Conservation (phyloP, 1,284 basidiomycete genomes). For the Psilocybe mexicana region DNA sequence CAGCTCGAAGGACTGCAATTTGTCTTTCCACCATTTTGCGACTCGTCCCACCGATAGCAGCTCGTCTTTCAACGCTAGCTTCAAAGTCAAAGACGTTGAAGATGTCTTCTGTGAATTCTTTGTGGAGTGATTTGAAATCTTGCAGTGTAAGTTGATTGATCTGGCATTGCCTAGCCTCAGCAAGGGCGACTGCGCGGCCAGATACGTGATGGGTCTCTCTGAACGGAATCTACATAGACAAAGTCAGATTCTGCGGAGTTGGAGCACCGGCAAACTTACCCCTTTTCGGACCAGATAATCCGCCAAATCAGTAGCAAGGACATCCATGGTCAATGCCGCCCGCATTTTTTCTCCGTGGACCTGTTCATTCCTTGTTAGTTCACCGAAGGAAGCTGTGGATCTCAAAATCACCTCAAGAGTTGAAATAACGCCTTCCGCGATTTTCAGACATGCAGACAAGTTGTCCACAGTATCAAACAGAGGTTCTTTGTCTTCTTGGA, state of each 20-base stretch:
- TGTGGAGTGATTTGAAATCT: conserved; percentile 78
- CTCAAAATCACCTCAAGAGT: conserved; percentile 70
- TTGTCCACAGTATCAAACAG: conserved; percentile 95
- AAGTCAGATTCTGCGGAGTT: conserved; percentile 4
- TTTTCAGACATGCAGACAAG: conserved; percentile 85
- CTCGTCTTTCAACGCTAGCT: conserved; percentile 90
- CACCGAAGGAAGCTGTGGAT: background rate
- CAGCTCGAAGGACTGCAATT: conserved; percentile 40
- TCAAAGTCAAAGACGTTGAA: conserved; percentile 89
- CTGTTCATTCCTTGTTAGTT: conserved; percentile 36
- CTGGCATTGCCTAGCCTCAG: conserved; percentile 81
- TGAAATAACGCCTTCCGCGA: conserved; percentile 92
- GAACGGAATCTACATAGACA: conserved; percentile 73
- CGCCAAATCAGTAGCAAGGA: conserved; percentile 95
- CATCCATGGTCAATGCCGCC: conserved; percentile 91
- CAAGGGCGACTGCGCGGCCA: conserved; percentile 92
- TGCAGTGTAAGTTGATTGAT: conserved; percentile 79
- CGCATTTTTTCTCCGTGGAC: conserved; percentile 91
- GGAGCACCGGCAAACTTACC: conserved; percentile 48
- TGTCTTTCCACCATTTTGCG: conserved; percentile 85
- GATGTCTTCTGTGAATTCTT: conserved; percentile 84
- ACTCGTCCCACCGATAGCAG: conserved; percentile 92
- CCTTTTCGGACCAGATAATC: conserved; percentile 99
- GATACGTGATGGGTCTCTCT: conserved; percentile 98
- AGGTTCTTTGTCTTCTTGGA: conserved; percentile 99